Evolutionary conservation across 2,329 filamentous ascomycete species (phyloP), one percentile per base, ranked within the genome.

Genomic region (Penicillium sp.): DNA sequence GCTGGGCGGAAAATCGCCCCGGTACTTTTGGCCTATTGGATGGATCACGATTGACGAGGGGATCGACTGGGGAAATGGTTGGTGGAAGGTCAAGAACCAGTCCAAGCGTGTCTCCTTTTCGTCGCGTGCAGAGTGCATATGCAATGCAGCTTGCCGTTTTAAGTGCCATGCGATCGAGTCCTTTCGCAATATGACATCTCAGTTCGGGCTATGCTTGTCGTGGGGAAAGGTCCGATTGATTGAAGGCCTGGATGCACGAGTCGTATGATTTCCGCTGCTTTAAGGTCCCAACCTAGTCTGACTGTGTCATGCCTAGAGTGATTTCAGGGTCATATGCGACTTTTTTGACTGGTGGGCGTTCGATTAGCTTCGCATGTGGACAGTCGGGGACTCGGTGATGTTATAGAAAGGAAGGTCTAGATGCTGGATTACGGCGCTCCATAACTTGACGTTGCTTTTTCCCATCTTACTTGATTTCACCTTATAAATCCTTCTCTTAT

Each of bases 101-200:
- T 57, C 25, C 23, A 48, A 35, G 43, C 43, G 48, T 52, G 11
- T 59, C 61, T 44, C 54, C 59, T 53, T 66, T 61, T 37, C 58
- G 55, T 61, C 57, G 55, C 54, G 42, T 64, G 64, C 63, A 66
- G 59, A 49, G 27, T 54, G 57, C 50, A 59, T 63, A 64, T 67
- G 62, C 57, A 63, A 63, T 67, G 63, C 62, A 63, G 55, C 55
- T 55, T 61, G 39, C 64, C 62, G 60, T 54, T 63, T 65, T 57
- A 57, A 62, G 60, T 59, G 58, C 53, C 53, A 45, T 54, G 52
- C 57, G 51, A 60, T 62, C 58, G 55, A 59, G 46, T 56, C 44
- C 54, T 39, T 58, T 42, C 37, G 14, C 57, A 57, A 53, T 58
- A 60, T 65, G 54, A 56, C 44, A 54, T 53, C 50, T 59, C 42